phyloP scores from a whole-genome alignment of 192 early-diverging fungal species.

The Umbelopsis isabellina region DNA sequence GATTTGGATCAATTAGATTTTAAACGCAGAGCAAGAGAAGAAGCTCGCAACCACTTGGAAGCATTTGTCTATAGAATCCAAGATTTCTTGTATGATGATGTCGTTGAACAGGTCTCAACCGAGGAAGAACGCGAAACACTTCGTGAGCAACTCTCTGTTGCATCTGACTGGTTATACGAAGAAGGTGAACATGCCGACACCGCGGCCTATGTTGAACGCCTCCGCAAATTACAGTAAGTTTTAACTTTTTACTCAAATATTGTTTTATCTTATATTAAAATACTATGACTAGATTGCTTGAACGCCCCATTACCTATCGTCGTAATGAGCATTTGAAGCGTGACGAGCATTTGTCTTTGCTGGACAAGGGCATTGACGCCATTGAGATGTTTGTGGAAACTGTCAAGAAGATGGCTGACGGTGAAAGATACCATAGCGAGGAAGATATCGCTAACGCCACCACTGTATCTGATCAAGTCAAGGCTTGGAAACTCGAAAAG shows the following conservation, averaged over 20 bases:
- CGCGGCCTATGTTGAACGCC: constrained; percentile 53
- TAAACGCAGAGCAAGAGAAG: constrained; percentile 71
- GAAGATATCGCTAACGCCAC: constrained; percentile 58
- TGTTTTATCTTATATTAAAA: not conserved
- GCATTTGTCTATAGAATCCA: constrained; percentile 86
- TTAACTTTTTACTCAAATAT: not conserved
- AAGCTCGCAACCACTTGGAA: constrained; percentile 88
- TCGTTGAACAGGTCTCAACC: constrained; percentile 66
- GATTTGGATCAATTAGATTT: constrained; percentile 76
- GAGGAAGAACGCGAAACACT: constrained; percentile 72
- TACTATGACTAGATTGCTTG: constrained; percentile 38
- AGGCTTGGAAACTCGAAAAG: constrained; percentile 70
- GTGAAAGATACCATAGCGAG: constrained; percentile 56
- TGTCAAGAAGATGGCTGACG: constrained; percentile 51
- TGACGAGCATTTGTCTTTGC: constrained; percentile 45
- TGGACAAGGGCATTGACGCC: constrained; percentile 38
- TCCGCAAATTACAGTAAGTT: constrained; percentile 50
- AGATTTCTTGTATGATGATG: constrained; percentile 82
- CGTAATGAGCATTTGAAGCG: constrained; percentile 49
- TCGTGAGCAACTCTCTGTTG: constrained; percentile 52
- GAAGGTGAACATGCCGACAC: constrained; percentile 77
- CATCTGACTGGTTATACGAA: constrained; percentile 87
- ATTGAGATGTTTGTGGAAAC: constrained; percentile 46
- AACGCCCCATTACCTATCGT: constrained; percentile 52
- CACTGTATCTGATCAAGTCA: constrained; percentile 54